Base-by-base conservation (phyloP, 2,329 filamentous ascomycete species). In the Atkinsonella texensis region DNA sequence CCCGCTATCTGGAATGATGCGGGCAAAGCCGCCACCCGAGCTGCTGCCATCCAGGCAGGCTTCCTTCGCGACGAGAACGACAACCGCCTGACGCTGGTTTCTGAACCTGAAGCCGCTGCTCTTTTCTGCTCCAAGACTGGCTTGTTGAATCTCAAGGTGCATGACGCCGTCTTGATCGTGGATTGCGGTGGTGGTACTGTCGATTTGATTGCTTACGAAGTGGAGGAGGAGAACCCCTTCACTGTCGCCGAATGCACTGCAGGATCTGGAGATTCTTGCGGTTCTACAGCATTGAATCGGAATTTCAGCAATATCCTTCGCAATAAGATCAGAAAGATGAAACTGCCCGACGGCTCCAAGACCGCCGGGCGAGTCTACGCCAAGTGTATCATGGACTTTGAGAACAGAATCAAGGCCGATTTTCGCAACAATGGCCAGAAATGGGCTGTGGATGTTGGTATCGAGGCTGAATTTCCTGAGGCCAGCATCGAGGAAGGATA, bases 341-440 rank as follows among this genome's bases (percentile, higher is more conserved):
- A 97, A 72, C 77, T 98, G 45, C 90, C 93, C 1, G 91, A 97
- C 64, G 91, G 90, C 46, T 96, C 91, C 60, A 94, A 91, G 72
- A 97, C 89, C 2, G 91, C 93, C n/a, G 91, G 91, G 43, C 89
- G 91, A 69, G 93, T 98, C 51, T 97, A 97, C 69, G 91, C 91
- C 59, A 97, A 97, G 74, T 97, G 91, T 69, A 97, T 98, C 70
- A 97, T 97, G 91, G 93, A 98, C 71, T 98, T 98, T 63, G 93
- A 98, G 75, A 97, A 97, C 79, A 79, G 93, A 68, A 96, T 98
- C 79, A 98, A 98, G 77, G 93, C 93, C 48, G 93, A 97, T 69
- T 98, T 98, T 84, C 83, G 93, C 58, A 97, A 97, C 74, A 97
- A 96, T 68, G 90, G 91, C 48, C 91, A 97, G 70, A 97, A 97